Evolutionary conservation across 768 basidiomycete species (phyloP).

Genomic region (Trametes coccinea): DNA sequence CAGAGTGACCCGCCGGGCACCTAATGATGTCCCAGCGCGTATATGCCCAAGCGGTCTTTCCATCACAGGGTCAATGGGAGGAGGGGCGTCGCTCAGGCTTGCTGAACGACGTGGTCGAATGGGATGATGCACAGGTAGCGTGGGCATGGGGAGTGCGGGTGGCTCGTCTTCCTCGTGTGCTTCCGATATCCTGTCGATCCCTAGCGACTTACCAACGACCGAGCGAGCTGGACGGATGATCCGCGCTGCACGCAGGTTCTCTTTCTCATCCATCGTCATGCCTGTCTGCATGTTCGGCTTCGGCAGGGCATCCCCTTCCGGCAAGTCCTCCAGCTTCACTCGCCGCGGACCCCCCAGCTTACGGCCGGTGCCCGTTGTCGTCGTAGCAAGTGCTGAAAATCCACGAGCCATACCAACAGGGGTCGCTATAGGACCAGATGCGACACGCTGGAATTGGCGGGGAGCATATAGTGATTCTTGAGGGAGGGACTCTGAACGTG

Average conservation of each 20-base stretch:
- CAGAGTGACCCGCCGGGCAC: constrained; percentile 42
- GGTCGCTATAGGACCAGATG: constrained; percentile 54
- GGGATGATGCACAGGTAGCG: constrained; percentile 38
- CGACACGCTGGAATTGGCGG: constrained; percentile 66
- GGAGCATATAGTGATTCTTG: constrained; percentile 34
- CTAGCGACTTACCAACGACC: constrained; percentile 24
- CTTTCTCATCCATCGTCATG: constrained; percentile 39
- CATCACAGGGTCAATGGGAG: constrained; percentile 8
- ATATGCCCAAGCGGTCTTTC: constrained; percentile 22
- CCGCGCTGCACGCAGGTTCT: constrained; percentile 31
- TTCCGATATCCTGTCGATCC: constrained; percentile 21
- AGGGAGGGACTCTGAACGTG: constrained; percentile 67
- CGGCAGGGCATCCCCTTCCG: constrained; percentile 38
- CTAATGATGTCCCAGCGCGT: constrained; percentile 47
- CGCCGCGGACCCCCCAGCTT: constrained; percentile 30
- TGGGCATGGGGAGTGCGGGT: constrained; percentile 14
- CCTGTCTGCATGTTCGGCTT: constrained; percentile 30
- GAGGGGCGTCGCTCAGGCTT: constrained; percentile 60
- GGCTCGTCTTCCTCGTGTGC: constrained; percentile 20
- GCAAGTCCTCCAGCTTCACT: constrained; percentile 27
- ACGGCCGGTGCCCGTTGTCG: constrained; percentile 25
- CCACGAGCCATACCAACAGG: constrained; percentile 35
- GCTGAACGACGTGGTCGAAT: constrained; percentile 68
- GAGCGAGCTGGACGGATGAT: constrained; percentile 17
- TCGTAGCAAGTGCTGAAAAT: constrained; percentile 24